Base-by-base conservation (phyloP, 306 rosid species). In the Citrullus colocynthis region DNA sequence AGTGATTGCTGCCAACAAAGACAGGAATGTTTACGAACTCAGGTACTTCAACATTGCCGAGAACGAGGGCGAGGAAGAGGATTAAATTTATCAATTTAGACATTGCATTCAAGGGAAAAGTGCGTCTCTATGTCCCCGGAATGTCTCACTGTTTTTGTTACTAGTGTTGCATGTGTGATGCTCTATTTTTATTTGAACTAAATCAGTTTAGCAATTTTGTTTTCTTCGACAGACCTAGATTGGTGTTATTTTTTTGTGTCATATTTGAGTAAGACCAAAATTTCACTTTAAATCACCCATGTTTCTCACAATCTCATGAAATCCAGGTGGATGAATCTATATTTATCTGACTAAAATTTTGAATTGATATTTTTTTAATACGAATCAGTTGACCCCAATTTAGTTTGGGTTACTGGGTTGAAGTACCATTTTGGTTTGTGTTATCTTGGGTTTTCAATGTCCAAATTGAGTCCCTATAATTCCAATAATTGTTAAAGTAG, bases 31-130 rank as follows among this genome's bases (percentile, higher is more conserved):
- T 10, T 88, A 88, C 30, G 91, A 88, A 74, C 81, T 88, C 45
- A 84, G 91, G 86, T 88, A 88, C 85, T 88, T 88, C 88, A 88
- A 88, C 82, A 88, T 88, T 41, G 89, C 91, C 1, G 91, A 88
- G 74, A 88, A 88, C 12, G 91, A 88, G 57, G 89, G 86, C 4
- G 91, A 88, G 81, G 91, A 88, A 73, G 89, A 85, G 83, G 91
- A 88, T 58, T 88, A 74, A 64, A 30, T 42, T 67, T 64, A 21
- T 54, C 75, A 2, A 42, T 75, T 75, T 36, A 74, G 37, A 36
- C 66, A 73, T 73, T 74, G 62, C 17, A 74, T 74, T 74, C 21
- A 17, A 52, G 49, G 60, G 54, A 74, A 63, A 32, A 6, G 18
- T 18, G 16, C 20, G 4, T 3, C 73, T 37, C 4, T 32, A 32